Base-by-base conservation (phyloP, 306 rosid species). In the Biancaea sappan region DNA sequence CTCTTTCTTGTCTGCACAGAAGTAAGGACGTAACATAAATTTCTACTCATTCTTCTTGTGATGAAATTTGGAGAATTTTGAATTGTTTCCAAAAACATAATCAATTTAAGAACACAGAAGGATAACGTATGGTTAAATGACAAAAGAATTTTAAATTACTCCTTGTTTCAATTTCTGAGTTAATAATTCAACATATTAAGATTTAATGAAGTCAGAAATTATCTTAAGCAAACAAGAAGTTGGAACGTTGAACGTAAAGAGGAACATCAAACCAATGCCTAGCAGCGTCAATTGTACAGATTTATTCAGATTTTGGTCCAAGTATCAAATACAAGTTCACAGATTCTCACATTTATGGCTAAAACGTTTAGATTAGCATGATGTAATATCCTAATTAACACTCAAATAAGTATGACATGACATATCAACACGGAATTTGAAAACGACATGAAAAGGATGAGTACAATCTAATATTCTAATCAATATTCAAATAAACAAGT, bases 1-100 rank as follows among this genome's bases (percentile, higher is more conserved):
- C 81, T 90, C 96, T 64, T 81, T 85, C 5, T 78, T 83, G 28
- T 68, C 90, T 86, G 81, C 82, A 41, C n/a, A 11, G 3, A 15
- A 22, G 50, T 19, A 25, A 64, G 25, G 19, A 70, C 32, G 53
- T 6, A 61, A 14, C 78, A 60, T 16, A 38, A 68, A 28, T 48
- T 73, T 77, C 53, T 54, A 54, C 74, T 16, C 32, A 13, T 18
- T 44, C 75, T 22, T 53, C 16, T 10, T 22, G 11, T 41, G 38
- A 59, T 12, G 50, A 38, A 77, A 59, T 59, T 35, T 50, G 10
- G 47, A 70, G 22, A 21, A 40, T 29, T 50, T 26, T n/a, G 38
- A 58, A 22, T 68, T 14, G 24, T 34, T 24, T 32, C 32, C 41
- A 38, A 37, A 80, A 48, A 32, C 32, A 38, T 43, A 74, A 47